Evolutionary conservation across 345 rosid genomes (phyloP).

Genomic region (Atalantia buxifolia): DNA sequence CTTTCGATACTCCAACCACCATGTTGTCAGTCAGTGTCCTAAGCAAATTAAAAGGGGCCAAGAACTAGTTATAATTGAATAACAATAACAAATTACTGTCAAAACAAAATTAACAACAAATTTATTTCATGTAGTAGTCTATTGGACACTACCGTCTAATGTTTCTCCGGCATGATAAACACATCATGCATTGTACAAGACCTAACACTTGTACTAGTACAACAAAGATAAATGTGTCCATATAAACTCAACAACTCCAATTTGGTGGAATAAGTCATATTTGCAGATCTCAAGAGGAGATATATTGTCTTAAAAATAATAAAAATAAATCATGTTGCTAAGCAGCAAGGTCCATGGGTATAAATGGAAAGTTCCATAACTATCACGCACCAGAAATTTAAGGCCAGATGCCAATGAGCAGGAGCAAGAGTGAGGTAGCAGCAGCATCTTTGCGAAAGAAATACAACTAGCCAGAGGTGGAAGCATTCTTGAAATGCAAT

Average conservation of each 20-base stretch:
- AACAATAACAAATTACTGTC: neutral
- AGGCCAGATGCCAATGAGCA: neutral
- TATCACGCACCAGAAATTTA: neutral
- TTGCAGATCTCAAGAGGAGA: no score
- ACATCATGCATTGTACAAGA: neutral
- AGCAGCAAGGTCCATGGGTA: neutral
- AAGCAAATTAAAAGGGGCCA: neutral
- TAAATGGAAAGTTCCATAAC: neutral
- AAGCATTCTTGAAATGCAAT: neutral
- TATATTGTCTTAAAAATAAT: neutral
- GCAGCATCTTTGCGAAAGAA: neutral
- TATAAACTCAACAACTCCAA: neutral
- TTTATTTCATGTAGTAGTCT: neutral
- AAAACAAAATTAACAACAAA: neutral
- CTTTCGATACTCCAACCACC: slow-evolving; percentile 93
- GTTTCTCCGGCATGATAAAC: neutral
- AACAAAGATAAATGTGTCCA: neutral
- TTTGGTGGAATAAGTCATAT: neutral
- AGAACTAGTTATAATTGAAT: neutral
- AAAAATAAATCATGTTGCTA: no score
- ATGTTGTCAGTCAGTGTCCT: slow-evolving; percentile 96
- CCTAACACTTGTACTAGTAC: neutral
- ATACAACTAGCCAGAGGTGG: neutral
- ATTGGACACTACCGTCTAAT: neutral
- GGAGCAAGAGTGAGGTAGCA: neutral